Evolutionary conservation across 106 monocot species (phyloP).

Genomic region (Agapanthus africanus): DNA sequence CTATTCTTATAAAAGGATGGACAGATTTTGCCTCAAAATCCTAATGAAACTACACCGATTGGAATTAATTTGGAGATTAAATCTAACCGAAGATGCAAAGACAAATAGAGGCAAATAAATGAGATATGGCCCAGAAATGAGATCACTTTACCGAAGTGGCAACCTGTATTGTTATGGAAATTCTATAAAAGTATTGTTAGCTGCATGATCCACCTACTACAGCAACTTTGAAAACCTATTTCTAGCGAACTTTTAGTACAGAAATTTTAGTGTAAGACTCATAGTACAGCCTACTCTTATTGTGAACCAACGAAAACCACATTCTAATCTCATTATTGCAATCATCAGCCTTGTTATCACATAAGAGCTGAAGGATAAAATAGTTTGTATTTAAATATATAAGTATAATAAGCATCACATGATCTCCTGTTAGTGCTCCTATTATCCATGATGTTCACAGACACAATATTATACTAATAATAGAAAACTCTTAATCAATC

Average conservation of each 20-base stretch:
- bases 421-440: not conserved
- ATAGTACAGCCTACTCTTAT: not conserved
- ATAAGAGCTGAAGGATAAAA: not conserved
- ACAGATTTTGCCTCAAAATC: not conserved
- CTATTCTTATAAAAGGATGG: not conserved
- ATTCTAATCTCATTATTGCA: not conserved
- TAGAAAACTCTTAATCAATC: not conserved
- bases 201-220: not conserved
- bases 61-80: no score
- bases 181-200: not conserved
- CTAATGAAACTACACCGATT: not conserved
- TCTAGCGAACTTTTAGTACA: not conserved
- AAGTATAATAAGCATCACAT: no score
- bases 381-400: not conserved
- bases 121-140: not conserved
- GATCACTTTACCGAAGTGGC: not conserved
- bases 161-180: not conserved
- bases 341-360: no score
- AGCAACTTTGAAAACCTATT: not conserved
- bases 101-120: constrained; percentile 1
- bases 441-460: not conserved
- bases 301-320: not conserved
- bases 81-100: not conserved
- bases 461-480: not conserved
- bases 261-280: not conserved